A percentile compares a stretch with the other conserved stretches of the same genome.
Evolutionary conservation across 805 yeast species (phyloP).

Genomic region (Candida bentonensis): DNA sequence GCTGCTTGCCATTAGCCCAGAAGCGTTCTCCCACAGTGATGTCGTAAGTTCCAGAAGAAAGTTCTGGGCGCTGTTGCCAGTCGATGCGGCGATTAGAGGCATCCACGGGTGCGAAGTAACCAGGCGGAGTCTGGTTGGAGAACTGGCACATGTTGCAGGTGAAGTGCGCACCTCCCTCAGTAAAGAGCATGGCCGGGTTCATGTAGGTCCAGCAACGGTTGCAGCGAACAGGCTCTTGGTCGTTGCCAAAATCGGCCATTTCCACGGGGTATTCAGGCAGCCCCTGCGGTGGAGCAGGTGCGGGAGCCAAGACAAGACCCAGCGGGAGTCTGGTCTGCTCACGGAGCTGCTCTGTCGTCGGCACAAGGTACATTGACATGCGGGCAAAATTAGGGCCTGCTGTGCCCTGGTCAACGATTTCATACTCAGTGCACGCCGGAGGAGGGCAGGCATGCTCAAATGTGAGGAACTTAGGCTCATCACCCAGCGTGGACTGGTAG

Average conservation of each 20-base stretch:
- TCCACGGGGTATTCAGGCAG: constrained; percentile 68
- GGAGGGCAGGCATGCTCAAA: constrained; percentile 77
- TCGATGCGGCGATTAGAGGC: constrained; percentile 50
- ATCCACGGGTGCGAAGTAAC: constrained; percentile 52
- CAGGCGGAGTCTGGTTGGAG: constrained; percentile 52
- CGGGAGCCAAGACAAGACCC: constrained; percentile 66
- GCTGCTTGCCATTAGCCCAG: constrained; percentile 12
- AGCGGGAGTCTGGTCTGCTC: constrained; percentile 63
- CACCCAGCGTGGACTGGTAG: constrained; percentile 20
- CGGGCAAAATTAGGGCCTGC: constrained; percentile 71
- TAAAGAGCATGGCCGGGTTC: constrained; percentile 66
- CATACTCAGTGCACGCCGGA: constrained; percentile 55
- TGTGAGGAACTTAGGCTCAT: constrained; percentile 42
- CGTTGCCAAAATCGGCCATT: constrained; percentile 40
- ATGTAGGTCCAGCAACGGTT: constrained; percentile 81
- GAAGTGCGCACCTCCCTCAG: constrained; percentile 44
- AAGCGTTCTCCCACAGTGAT: constrained; percentile 47
- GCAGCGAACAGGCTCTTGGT: constrained; percentile 74
- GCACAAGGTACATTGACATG: constrained; percentile 70
- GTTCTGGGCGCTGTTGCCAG: constrained; percentile 53
- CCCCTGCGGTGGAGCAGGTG: neutral
- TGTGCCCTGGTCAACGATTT: constrained; percentile 67
- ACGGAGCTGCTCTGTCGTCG: constrained; percentile 57
- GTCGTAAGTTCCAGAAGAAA: constrained; percentile 75
- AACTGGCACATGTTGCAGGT: constrained; percentile 81